Percentiles rank a stretch among this genome's conserved stretches.
Conservation (phyloP, 169 alveolate genomes). For the Plasmodium ovale region DNA sequence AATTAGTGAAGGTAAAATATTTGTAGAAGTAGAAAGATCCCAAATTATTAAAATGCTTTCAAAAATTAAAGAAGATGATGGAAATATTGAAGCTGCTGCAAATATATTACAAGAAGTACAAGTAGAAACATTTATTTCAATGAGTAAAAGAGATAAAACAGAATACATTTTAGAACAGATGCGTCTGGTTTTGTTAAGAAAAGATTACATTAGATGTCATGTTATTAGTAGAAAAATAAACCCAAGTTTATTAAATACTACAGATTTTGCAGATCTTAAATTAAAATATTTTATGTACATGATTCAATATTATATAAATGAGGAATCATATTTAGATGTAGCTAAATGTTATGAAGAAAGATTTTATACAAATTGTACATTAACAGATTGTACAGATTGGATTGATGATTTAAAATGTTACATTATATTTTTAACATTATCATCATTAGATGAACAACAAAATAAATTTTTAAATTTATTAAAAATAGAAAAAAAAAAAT, state of each 20-base stretch:
- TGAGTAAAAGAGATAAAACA: constrained; percentile 80
- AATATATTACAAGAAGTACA: constrained; percentile 80
- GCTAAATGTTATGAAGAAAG: constrained; percentile 79
- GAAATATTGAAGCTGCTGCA: constrained; percentile 83
- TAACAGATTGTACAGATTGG: constrained; percentile 42
- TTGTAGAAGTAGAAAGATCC: constrained; percentile 83
- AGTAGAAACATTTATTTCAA: constrained; percentile 84
- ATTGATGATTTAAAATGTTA: constrained; percentile 68
- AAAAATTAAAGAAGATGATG: constrained; percentile 81
- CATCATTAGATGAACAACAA: constrained; percentile 72
- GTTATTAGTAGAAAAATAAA: constrained; percentile 83
- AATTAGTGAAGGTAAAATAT: constrained; percentile 85
- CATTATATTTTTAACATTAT: constrained; percentile 34
- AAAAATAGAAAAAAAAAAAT: constrained; percentile 67
- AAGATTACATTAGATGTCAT: constrained; percentile 83
- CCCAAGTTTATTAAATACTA: constrained; percentile 75
- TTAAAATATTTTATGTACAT: constrained; percentile 81
- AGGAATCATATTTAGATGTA: constrained; percentile 77
- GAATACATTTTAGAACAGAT: constrained; percentile 84
- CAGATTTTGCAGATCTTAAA: constrained; percentile 74
- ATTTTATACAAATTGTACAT: constrained; percentile 36
- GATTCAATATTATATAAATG: constrained; percentile 82
- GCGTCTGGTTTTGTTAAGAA: constrained; percentile 81
- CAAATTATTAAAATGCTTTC: constrained; percentile 78
- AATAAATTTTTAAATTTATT: constrained; percentile 41